A percentile compares a stretch with the other conserved stretches of the same genome.
These are phyloP conservation scores for Penicillium robsamsonii DNA, from an alignment of 495 filamentous ascomycete genomes.

Conservation along the genomic window DNA sequence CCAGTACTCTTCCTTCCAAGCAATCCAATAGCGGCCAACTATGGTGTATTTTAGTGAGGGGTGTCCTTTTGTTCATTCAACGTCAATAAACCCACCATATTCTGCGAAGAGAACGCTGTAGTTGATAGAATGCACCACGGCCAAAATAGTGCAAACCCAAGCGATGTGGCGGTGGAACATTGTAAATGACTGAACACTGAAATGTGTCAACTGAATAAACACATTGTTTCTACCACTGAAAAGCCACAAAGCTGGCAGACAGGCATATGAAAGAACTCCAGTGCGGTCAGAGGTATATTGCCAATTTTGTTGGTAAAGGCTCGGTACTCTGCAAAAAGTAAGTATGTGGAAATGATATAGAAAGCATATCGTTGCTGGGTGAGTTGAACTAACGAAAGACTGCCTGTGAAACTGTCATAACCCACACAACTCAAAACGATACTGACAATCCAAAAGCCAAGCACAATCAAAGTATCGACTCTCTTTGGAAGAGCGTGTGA, in stretches of 20 bases:
- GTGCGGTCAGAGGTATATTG: slow-evolving; percentile 35
- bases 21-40: slow-evolving; percentile 14
- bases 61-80: too few relatives aligned
- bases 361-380: not conserved
- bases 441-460: not conserved
- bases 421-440: not conserved
- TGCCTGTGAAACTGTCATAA: not conserved
- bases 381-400: not conserved
- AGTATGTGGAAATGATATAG: too few relatives aligned
- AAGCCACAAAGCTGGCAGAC: slow-evolving; percentile 40
- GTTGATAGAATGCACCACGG: slow-evolving; percentile 40
- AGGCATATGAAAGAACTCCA: slow-evolving; percentile 36
- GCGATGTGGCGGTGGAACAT: slow-evolving; percentile 47
- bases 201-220: slow-evolving; percentile 41
- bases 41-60: not conserved
- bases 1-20: slow-evolving; percentile 32
- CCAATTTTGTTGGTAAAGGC: slow-evolving; percentile 15
- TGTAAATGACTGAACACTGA: slow-evolving; percentile 36
- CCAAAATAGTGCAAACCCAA: slow-evolving; percentile 39
- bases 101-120: slow-evolving; percentile 26
- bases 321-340: not conserved
- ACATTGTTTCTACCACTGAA: slow-evolving; percentile 46
- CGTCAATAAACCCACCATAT: slow-evolving; percentile 5
- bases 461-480: not conserved
- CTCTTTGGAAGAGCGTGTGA: not conserved